A percentile compares a stretch with the other conserved stretches of the same genome.
These are phyloP conservation scores for Besnoitia besnoiti DNA, from an alignment of 169 alveolate genomes.

Conservation along the genomic window DNA sequence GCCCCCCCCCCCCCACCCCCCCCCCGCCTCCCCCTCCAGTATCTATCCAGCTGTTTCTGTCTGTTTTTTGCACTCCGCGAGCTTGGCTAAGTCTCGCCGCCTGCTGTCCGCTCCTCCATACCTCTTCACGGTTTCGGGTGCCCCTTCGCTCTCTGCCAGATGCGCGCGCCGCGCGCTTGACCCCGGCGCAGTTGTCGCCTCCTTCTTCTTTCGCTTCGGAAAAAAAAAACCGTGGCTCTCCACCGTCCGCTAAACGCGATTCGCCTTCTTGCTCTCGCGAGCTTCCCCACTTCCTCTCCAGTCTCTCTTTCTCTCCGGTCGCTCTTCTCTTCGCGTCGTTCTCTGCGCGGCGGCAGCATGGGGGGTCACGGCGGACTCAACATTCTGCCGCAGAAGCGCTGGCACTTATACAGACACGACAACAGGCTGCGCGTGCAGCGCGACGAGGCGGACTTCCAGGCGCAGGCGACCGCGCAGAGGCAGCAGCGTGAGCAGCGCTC, in stretches of 20 bases:
- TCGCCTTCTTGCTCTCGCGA: background rate
- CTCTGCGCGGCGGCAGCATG: conserved; percentile 70
- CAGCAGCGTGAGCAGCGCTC: conserved; percentile 38
- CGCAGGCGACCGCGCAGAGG: background rate
- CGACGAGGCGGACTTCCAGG: conserved; percentile 30
- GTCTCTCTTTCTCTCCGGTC: background rate
- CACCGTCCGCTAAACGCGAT: background rate
- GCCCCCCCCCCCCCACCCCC: background rate
- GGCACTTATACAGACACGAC: conserved; percentile 90
- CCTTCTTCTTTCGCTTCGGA: too few relatives aligned
- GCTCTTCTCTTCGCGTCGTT: background rate
- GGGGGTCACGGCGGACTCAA: conserved; percentile 95
- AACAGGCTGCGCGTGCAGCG: conserved; percentile 64
- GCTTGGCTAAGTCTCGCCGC: too few relatives aligned
- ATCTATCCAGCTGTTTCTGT: too few relatives aligned
- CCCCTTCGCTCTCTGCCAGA: too few relatives aligned
- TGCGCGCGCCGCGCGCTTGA: too few relatives aligned
- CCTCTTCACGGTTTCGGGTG: too few relatives aligned
- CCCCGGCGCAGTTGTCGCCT: too few relatives aligned
- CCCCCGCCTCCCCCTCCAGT: too few relatives aligned
- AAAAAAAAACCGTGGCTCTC: too few relatives aligned
- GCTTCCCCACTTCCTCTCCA: background rate
- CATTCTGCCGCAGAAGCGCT: conserved; percentile 91
- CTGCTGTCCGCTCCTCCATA: too few relatives aligned
- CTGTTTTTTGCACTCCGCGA: too few relatives aligned